Percentiles rank a stretch among this genome's conserved stretches.
phyloP scores from a whole-genome alignment of 139 green algal species.

The Raphidocelis subcapitata region DNA sequence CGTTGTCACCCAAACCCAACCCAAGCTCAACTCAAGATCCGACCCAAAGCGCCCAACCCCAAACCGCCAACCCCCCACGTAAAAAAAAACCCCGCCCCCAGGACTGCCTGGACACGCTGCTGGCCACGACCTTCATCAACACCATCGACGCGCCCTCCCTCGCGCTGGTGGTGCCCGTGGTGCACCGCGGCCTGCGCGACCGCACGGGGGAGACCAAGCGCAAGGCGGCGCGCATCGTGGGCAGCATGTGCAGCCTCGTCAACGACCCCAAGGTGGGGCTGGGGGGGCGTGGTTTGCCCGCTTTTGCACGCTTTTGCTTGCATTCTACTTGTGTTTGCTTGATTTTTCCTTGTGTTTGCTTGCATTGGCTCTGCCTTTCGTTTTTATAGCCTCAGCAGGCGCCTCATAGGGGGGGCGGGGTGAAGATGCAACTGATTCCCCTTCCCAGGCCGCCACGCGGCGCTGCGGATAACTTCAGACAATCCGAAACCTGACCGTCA shows the following conservation, averaged over 20 bases:
- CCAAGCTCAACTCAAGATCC: too few relatives aligned
- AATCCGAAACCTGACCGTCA: too few relatives aligned
- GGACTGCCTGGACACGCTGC: constrained; percentile 67
- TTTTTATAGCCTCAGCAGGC: neutral
- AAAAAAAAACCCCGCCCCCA: too few relatives aligned
- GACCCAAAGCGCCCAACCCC: too few relatives aligned
- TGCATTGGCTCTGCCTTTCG: neutral
- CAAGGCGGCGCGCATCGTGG: constrained; percentile 89
- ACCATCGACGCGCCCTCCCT: constrained; percentile 91
- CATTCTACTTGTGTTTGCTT: neutral
- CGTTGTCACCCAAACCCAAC: too few relatives aligned
- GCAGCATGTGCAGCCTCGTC: constrained; percentile 92
- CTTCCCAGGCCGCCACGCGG: too few relatives aligned
- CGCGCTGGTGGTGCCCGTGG: constrained; percentile 93
- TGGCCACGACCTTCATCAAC: constrained; percentile 94
- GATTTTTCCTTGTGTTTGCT: neutral
- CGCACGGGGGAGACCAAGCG: constrained; percentile 92
- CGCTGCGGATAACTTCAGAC: too few relatives aligned
- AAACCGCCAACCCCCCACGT: constrained; percentile 52
- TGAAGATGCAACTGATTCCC: too few relatives aligned
- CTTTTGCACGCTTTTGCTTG: neutral
- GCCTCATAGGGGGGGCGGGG: neutral
- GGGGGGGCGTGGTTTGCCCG: too few relatives aligned
- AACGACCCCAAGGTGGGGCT: constrained; percentile 78
- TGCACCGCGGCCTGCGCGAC: constrained; percentile 86